Percentiles rank a stretch among this genome's conserved stretches.
Evolutionary conservation across 495 filamentous ascomycete species (phyloP).

Genomic region (Aspergillus indologenus): DNA sequence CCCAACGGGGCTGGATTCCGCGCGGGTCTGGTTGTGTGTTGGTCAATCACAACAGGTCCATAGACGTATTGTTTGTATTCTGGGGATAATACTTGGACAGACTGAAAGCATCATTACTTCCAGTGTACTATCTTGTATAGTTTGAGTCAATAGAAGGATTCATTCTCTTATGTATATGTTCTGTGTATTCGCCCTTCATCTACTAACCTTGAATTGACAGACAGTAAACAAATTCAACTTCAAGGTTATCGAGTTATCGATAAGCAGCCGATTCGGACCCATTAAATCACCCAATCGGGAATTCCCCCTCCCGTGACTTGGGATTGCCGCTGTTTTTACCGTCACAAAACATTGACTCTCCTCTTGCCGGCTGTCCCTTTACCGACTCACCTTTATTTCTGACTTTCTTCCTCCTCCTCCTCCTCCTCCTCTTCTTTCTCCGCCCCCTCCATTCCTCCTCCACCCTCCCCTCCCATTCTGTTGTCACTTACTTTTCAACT

Average conservation of each 20-base stretch:
- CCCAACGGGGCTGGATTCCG: constrained; percentile 7
- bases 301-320: not conserved
- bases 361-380: not conserved
- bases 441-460: constrained; percentile 13
- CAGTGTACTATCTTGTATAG: too few relatives aligned
- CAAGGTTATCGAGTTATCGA: not conserved
- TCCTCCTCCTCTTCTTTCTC: constrained; percentile 6
- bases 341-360: not conserved
- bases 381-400: not conserved
- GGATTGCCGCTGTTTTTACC: not conserved
- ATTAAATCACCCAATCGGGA: constrained; percentile 2
- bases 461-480: constrained; percentile 10
- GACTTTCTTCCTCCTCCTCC: not conserved
- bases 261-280: not conserved
- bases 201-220: too few relatives aligned
- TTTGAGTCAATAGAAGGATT: too few relatives aligned
- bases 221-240: too few relatives aligned
- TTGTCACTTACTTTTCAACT: constrained; percentile 8
- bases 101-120: too few relatives aligned
- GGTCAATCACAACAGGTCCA: not conserved
- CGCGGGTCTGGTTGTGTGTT: not conserved
- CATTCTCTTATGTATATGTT: too few relatives aligned
- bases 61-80: not conserved
- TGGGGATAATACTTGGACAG: too few relatives aligned
- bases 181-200: too few relatives aligned